Conservation (phyloP, 2,329 filamentous ascomycete species). For the Fusarium secorum region DNA sequence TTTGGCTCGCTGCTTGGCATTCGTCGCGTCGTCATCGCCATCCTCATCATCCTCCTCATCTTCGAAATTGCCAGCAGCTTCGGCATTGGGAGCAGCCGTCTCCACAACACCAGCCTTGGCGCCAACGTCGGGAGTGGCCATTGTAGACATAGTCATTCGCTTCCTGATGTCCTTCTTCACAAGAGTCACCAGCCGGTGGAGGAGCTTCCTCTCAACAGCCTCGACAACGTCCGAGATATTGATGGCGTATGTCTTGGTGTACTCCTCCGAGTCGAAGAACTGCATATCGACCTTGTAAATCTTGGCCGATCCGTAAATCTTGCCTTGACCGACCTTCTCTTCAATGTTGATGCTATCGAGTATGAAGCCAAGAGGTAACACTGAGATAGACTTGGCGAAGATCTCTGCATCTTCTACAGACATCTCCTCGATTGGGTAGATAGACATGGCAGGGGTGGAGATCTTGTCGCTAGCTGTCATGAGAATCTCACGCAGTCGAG, state of each 20-base stretch:
- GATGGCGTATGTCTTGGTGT: constrained; percentile 86
- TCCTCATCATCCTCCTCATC: constrained; percentile 68
- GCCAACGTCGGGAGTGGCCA: constrained; percentile 78
- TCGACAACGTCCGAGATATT: constrained; percentile 76
- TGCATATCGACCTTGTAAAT: constrained; percentile 82
- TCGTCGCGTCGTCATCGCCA: constrained; percentile 80
- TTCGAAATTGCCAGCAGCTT: constrained; percentile 46
- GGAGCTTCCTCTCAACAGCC: constrained; percentile 81
- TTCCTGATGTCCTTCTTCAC: constrained; percentile 85
- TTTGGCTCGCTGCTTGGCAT: constrained; percentile 77
- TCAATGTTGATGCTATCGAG: constrained; percentile 82
- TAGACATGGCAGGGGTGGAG: constrained; percentile 88
- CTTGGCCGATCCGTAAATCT: constrained; percentile 76
- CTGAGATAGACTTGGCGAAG: constrained; percentile 92
- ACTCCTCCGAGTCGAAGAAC: constrained; percentile 87
- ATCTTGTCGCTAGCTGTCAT: constrained; percentile 95
- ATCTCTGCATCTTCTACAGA: constrained; percentile 72
- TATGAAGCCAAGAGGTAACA: constrained; percentile 83
- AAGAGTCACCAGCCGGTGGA: constrained; percentile 74
- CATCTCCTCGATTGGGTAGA: constrained; percentile 78
- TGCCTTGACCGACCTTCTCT: constrained; percentile 78
- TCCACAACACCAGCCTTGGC: constrained; percentile 62
- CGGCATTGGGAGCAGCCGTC: constrained; percentile 51
- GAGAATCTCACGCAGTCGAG: constrained; percentile 93
- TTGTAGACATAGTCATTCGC: constrained; percentile 69